Evolutionary conservation across 441 rosid species (phyloP).

Genomic region (Aquilaria agallochum): DNA sequence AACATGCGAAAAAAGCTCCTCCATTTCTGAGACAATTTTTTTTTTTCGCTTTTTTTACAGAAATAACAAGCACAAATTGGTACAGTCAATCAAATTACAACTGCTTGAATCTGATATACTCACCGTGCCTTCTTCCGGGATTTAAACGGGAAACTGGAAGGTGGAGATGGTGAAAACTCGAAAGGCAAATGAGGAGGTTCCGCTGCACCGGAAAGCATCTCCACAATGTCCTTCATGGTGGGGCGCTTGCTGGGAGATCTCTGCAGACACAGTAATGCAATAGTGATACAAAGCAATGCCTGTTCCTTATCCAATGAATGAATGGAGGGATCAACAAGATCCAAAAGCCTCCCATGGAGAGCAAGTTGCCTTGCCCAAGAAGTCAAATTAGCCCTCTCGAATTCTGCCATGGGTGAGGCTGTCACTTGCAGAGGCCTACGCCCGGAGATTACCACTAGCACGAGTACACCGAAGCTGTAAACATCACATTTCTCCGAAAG

Average conservation of each 20-base stretch:
- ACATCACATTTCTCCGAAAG: conserved; percentile 82
- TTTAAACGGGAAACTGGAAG: conserved; percentile 63
- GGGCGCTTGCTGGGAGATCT: conserved; percentile 77
- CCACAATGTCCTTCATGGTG: conserved; percentile 65
- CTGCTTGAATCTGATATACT: conserved; percentile 19
- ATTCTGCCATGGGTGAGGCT: conserved; percentile 83
- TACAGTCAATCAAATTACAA: conserved; percentile 33
- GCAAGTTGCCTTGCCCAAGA: conserved; percentile 92
- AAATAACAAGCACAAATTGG: conserved; percentile 20
- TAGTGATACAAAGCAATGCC: conserved; percentile 77
- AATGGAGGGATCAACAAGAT: conserved; percentile 64
- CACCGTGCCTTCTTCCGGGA: conserved; percentile 65
- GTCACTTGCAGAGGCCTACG: conserved; percentile 85
- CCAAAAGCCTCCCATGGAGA: conserved; percentile 63
- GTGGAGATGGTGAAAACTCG: conserved; percentile 91
- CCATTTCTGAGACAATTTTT: neutral
- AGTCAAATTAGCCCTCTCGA: conserved; percentile 84
- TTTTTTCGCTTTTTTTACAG: conserved; percentile 12
- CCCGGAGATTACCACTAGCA: conserved; percentile 76
- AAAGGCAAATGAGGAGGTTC: conserved; percentile 82
- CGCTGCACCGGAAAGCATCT: conserved; percentile 69
- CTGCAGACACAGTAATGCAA: conserved; percentile 84
- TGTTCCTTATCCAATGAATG: conserved; percentile 64
- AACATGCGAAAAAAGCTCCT: no score
- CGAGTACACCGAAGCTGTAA: conserved; percentile 79